Percentiles rank a stretch among this genome's conserved stretches.
Conservation (phyloP, 2,329 filamentous ascomycete genomes). For the Zymoseptoria brevis region DNA sequence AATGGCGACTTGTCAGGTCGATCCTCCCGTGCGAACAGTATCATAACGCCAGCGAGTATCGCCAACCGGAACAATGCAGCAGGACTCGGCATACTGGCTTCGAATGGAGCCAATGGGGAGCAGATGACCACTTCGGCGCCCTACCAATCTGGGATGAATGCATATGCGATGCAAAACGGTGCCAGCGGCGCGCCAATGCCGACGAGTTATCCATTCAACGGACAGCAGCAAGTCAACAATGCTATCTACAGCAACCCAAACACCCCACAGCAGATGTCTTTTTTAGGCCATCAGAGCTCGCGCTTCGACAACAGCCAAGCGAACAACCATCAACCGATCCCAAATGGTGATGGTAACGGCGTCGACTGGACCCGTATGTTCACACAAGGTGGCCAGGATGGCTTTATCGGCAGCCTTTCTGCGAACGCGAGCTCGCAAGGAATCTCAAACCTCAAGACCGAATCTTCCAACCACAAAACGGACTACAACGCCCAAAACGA, state of each 20-base stretch:
- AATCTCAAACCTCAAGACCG: conserved; percentile 33
- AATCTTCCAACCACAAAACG: conserved; percentile 34
- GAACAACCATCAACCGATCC: conserved; percentile 24
- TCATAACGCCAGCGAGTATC: conserved; percentile 35
- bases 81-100: conserved; percentile 27
- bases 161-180: conserved; percentile 29
- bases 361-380: conserved; percentile 41
- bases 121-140: conserved; percentile 23
- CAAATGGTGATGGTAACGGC: conserved; percentile 26
- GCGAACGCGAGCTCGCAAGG: conserved; percentile 34
- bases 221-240: conserved; percentile 23
- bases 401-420: conserved; percentile 41
- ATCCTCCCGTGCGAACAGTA: conserved; percentile 42
- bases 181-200: conserved; percentile 23
- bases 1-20: conserved; percentile 38
- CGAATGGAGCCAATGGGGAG: conserved; percentile 22
- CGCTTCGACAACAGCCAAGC: conserved; percentile 30
- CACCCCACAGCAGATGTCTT: conserved; percentile 27
- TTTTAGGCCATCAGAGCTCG: conserved; percentile 33
- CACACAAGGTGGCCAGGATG: conserved; percentile 38
- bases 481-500: conserved; percentile 34
- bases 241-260: conserved; percentile 22
- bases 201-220: conserved; percentile 25
- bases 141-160: conserved; percentile 25
- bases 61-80: conserved; percentile 28